Conservation (phyloP, 306 rosid species). For the Amphicarpaea edgeworthii region DNA sequence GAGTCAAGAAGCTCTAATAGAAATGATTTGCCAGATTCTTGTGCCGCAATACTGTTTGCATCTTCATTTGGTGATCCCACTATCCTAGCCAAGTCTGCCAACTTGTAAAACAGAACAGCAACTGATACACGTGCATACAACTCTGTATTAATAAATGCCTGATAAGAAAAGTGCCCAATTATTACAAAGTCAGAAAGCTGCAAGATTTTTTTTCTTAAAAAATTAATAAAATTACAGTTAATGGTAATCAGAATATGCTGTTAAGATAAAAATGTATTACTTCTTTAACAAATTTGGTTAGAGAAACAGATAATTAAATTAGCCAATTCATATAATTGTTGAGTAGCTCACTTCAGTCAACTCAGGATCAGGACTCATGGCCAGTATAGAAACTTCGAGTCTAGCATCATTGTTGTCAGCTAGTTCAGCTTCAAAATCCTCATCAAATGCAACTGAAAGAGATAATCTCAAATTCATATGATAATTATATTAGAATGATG, state of each 20-base stretch:
- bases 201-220: conserved; percentile 14
- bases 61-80: conserved; percentile 59
- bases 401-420: conserved; percentile 79
- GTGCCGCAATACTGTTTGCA: conserved; percentile 58
- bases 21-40: conserved; percentile 81
- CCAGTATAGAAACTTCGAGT: conserved; percentile 77
- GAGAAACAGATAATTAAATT: conserved; percentile 23
- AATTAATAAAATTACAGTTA: conserved; percentile 31
- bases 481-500: too few species aligned
- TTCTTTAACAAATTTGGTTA: conserved; percentile 14
- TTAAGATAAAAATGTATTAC: conserved; percentile 33
- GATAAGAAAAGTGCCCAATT: conserved; percentile 48
- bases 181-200: conserved; percentile 33
- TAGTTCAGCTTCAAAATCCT: conserved; percentile 96
- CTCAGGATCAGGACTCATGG: conserved; percentile 79
- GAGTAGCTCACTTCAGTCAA: conserved; percentile 74
- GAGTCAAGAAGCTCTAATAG: conserved; percentile 89
- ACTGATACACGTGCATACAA: conserved; percentile 96
- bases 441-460: conserved; percentile 92
- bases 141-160: conserved; percentile 96
- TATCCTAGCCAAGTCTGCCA: conserved; percentile 69
- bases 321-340: conserved; percentile 33
- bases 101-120: conserved; percentile 86
- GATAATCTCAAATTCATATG: conserved; percentile 34
- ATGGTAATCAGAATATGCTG: conserved; percentile 36